These are phyloP conservation scores for Camillea tinctor DNA, from an alignment of 2,329 filamentous ascomycete genomes.

Conservation along the genomic window DNA sequence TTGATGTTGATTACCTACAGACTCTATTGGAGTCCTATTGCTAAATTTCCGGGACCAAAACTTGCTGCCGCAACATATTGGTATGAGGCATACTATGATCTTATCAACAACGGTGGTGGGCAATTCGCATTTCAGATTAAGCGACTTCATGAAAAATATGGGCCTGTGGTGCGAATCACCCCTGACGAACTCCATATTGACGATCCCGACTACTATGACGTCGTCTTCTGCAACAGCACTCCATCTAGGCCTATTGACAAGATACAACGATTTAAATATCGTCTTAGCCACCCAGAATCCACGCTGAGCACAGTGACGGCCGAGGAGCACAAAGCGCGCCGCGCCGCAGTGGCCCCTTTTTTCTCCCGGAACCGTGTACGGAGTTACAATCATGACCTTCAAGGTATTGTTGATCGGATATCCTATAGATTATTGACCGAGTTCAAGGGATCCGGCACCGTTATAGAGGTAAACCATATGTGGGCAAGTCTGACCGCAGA, in stretches of 20 bases:
- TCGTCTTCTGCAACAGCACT: neutral
- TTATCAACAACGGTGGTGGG: no score
- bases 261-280: slow-evolving; percentile 3
- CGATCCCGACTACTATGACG: neutral
- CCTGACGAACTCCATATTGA: neutral
- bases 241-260: slow-evolving; percentile 7
- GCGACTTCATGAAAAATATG: neutral
- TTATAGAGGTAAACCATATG: slow-evolving; percentile 10
- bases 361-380: slow-evolving; percentile 30
- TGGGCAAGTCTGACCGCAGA: slow-evolving; percentile 11
- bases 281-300: slow-evolving; percentile 12
- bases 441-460: slow-evolving; percentile 5
- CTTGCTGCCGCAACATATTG: no score
- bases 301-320: slow-evolving; percentile 11
- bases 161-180: neutral
- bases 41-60: no score
- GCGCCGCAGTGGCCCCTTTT: slow-evolving; percentile 18
- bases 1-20: no score
- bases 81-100: no score
- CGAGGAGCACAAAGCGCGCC: slow-evolving; percentile 13
- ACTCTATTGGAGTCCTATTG: no score
- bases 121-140: no score
- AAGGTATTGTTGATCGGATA: slow-evolving; percentile 13
- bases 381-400: slow-evolving; percentile 2
- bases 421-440: slow-evolving; percentile 11